Percentiles rank a stretch among this genome's conserved stretches.
phyloP scores from a whole-genome alignment of 2,329 filamentous ascomycete species.

The Exophiala sp. region DNA sequence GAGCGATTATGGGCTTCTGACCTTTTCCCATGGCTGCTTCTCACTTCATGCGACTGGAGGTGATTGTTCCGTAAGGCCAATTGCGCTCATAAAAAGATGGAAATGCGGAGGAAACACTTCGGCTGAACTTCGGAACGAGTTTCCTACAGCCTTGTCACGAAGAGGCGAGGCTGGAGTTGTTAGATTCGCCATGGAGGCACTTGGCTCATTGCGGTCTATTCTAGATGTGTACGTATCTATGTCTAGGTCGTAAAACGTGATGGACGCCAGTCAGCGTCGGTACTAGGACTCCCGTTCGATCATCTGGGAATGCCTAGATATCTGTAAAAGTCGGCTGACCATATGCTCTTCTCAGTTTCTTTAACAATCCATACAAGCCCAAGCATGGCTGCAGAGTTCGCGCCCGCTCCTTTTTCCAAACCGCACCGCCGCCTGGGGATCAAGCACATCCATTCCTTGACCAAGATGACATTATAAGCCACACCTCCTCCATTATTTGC shows the following conservation, averaged over 20 bases:
- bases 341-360: constrained; percentile 24
- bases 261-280: background rate
- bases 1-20: constrained; percentile 28
- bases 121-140: background rate
- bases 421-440: constrained; percentile 22
- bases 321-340: constrained; percentile 25
- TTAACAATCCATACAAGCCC: constrained; percentile 28
- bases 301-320: constrained; percentile 25
- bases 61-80: background rate
- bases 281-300: background rate
- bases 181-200: background rate
- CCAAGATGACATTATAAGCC: constrained; percentile 32
- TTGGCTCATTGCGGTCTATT: background rate
- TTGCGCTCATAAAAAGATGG: background rate
- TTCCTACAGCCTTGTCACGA: background rate
- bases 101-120: background rate
- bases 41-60: background rate
- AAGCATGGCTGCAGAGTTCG: constrained; percentile 30
- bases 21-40: constrained; percentile 38
- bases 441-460: constrained; percentile 30
- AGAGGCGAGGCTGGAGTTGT: background rate
- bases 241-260: background rate
- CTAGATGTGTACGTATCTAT: background rate
- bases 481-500: constrained; percentile 16
- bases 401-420: constrained; percentile 20